Conservation (phyloP, 495 filamentous ascomycete species). For the Trypethelium eluteriae region DNA sequence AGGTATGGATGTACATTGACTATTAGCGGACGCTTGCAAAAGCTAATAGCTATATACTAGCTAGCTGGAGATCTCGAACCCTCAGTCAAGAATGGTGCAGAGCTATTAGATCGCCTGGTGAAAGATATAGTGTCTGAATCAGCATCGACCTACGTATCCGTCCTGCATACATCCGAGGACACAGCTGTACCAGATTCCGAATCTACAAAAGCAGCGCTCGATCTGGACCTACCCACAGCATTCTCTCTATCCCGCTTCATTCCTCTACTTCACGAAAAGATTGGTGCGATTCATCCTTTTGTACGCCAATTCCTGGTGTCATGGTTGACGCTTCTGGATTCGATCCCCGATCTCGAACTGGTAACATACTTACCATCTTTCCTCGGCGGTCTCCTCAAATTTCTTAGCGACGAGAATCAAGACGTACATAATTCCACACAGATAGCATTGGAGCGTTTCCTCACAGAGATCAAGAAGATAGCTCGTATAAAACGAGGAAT, state of each 20-base stretch:
- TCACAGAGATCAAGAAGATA: slow-evolving; percentile 91
- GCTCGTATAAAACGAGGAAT: slow-evolving; percentile 86
- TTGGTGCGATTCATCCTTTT: slow-evolving; percentile 87
- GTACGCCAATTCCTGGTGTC: slow-evolving; percentile 91
- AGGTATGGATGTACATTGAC: slow-evolving; percentile 48
- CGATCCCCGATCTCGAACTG: slow-evolving; percentile 93
- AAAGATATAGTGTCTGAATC: slow-evolving; percentile 98
- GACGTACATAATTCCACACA: slow-evolving; percentile 94
- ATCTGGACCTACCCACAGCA: slow-evolving; percentile 58
- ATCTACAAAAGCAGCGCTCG: slow-evolving; percentile 37
- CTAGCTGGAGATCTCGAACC: slow-evolving; percentile 92
- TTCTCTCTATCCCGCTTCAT: slow-evolving; percentile 91
- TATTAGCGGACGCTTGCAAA: background rate
- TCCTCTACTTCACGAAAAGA: slow-evolving; percentile 83
- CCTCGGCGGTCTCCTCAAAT: slow-evolving; percentile 80
- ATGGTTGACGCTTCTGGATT: slow-evolving; percentile 92
- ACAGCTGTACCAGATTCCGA: slow-evolving; percentile 45
- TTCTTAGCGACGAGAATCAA: slow-evolving; percentile 80
- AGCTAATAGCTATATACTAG: slow-evolving; percentile 38
- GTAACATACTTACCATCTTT: slow-evolving; percentile 90
- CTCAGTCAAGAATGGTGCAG: slow-evolving; percentile 97
- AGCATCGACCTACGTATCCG: slow-evolving; percentile 87
- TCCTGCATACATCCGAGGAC: slow-evolving; percentile 55
- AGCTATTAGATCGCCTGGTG: slow-evolving; percentile 88
- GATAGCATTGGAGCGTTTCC: slow-evolving; percentile 80